Base-by-base conservation (phyloP, 73 alveolate genomes). In the Strombidium stylifer region DNA sequence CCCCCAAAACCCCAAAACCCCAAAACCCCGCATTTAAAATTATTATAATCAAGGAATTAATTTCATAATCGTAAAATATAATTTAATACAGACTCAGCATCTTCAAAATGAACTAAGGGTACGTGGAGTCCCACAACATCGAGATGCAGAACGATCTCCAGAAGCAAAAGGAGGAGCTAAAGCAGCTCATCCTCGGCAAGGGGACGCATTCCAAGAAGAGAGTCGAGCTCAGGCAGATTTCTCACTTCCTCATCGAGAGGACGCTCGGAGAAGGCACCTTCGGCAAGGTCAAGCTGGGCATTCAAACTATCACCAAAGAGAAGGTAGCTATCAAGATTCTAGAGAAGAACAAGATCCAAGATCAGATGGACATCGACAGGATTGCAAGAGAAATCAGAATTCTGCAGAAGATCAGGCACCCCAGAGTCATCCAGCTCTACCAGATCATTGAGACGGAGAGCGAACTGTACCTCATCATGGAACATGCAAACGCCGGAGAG, bases 401-500 rank as follows among this genome's bases (percentile, higher is more conserved):
- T 27, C 72, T 86, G 26, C 71, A 85, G 40, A 75, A 55, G 45
- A 62, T 86, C 30, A 37, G 92, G 19, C 95, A 86, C 73, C 89
- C 91, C 6, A 75, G 81, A 37, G 82, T 86, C 10, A 85, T 81
- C 24, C 85, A 86, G 78, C 74, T 86, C 64, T 89, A 84, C 70
- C 15, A 67, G 81, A 67, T 67, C 25, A 81, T 87, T 7, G 98
- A 92, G 76, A 84, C 84, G 25, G 64, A 70, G 26, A 69, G 85
- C 2, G 55, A 85, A 25, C 58, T 88, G 45, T 89, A 67, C 66
- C 76, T 93, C 21, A 84, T 93, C 51, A 90, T 93, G 97, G 98
- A 93, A 70, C 86, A 81, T 61, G 89, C 90, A 45, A 47, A 70
- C 19, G 98, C 96, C 1, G 98, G 96, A 14, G 94, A 90, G 61